Base-by-base conservation (phyloP, 352 stramenopile genomes). In the Blastocystis sp. region DNA sequence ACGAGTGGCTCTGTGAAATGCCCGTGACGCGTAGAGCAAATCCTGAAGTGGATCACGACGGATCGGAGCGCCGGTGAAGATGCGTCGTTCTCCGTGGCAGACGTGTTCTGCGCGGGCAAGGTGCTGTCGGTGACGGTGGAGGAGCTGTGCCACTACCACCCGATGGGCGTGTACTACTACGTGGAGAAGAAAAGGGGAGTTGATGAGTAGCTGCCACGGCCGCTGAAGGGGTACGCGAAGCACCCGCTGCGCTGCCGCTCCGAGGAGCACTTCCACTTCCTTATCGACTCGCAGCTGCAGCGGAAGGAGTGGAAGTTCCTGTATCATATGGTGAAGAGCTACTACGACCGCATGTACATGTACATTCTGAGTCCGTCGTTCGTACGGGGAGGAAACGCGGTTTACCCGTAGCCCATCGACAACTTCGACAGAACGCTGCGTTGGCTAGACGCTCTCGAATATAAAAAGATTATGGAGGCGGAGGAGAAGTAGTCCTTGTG, bases 311-410 rank as follows among this genome's bases (percentile, higher is more conserved):
- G 54, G 3, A 84, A 84, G 34, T 84, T 84, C 38, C 17, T 69
- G 38, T 84, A 84, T 70, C 74, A 84, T 68, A 84, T 84, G 74
- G 74, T 84, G 34, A 84, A 84, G 61, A 68, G 19, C 11, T 84
- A 84, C 42, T 52, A 84, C 48, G 52, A 68, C 4, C 74, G 74
- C 19, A 69, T 84, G 24, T 52, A 68, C 28, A 68, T 69, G n/a
- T 84, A 84, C 48, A 59, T 84, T 1, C 3, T 84, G n/a, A 19
- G 52, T 45, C 52, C 52, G 28, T n/a, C 57, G 21, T 17, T 84
- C 54, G 74, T 84, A 28, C 21, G 54, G n/a, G n/a, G 48, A 14
- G 24, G 4, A 45, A 43, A 48, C 4, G 19, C 34, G 45, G n/a
- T 34, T 84, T 10, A 84, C 48, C 3, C 28, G n/a, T 84, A 84